phyloP scores from a whole-genome alignment of 495 filamentous ascomycete genomes.

The Daldinia bambusicola region DNA sequence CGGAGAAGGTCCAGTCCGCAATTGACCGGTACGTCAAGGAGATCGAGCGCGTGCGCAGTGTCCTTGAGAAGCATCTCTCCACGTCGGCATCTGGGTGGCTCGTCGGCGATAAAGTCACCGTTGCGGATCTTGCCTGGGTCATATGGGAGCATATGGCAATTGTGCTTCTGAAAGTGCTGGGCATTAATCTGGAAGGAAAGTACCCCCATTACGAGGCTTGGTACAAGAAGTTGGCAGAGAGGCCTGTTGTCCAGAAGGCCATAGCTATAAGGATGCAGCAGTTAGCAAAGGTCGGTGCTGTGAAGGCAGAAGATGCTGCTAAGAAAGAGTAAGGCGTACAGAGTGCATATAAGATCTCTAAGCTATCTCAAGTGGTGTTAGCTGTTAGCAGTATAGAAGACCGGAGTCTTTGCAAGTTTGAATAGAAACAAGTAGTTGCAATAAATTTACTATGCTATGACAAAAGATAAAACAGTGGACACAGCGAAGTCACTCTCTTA shows the following conservation, averaged over 20 bases:
- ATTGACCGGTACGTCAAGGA: slow-evolving; percentile 60
- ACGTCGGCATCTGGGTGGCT: slow-evolving; percentile 62
- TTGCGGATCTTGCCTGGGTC: slow-evolving; percentile 68
- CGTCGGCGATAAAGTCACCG: slow-evolving; percentile 67
- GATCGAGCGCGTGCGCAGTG: slow-evolving; percentile 55
- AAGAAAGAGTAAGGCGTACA: neutral
- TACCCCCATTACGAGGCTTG: slow-evolving; percentile 49
- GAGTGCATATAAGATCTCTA: neutral
- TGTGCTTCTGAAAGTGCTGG: slow-evolving; percentile 15
- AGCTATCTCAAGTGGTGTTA: too few relatives aligned
- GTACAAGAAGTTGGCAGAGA: slow-evolving; percentile 43
- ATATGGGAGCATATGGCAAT: slow-evolving; percentile 58
- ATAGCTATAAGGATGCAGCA: slow-evolving; percentile 12
- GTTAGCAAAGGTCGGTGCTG: neutral
- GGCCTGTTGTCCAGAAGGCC: slow-evolving; percentile 37
- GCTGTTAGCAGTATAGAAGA: too few relatives aligned
- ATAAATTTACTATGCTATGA: too few relatives aligned
- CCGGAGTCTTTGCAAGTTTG: too few relatives aligned
- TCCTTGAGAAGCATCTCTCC: slow-evolving; percentile 58
- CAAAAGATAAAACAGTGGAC: too few relatives aligned
- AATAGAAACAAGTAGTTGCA: too few relatives aligned
- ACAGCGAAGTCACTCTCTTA: too few relatives aligned
- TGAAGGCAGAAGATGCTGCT: neutral
- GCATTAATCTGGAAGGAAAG: slow-evolving; percentile 33
- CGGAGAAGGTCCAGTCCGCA: slow-evolving; percentile 53